Evolutionary conservation across 164 flowering plant genomes (phyloP), one percentile per base, ranked within the genome.

Genomic region (Stephania yunnanensis): DNA sequence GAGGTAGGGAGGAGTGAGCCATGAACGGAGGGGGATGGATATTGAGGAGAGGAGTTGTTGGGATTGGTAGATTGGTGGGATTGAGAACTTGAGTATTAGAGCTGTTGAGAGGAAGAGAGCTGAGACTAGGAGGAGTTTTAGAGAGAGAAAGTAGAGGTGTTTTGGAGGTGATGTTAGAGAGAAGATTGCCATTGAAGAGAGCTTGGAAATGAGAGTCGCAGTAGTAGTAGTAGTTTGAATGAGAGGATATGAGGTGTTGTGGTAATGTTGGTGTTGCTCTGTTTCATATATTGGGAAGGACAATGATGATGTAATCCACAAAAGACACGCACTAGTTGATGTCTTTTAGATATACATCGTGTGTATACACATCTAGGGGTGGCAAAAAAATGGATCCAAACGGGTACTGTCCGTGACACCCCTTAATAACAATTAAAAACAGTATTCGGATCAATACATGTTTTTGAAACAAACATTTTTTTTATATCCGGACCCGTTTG

Each of bases 1-100:
- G 25, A 94, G 86, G 70, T 90, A 94, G 1, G 98, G 98, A 30
- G 95, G 98, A 15, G 76, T 73, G 11, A 94, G 85, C 86, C 88
- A 94, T 1, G 88, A 82, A 58, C 77, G 77, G 10, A 83, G 65
- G 6, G 97, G 95, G 10, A 87, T 65, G n/a, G 84, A 86, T 19
- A 25, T 0, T 25, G 25, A 25, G 25, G 76, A 73, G 46, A 75
- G 46, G 0, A 86, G 68, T 68, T 89, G 83, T 1, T 83, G 80
- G 70, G 89, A 84, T 2, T 83, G 80, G 0, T 76, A 15, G 0
- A 88, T 46, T 8, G 79, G 70, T 0, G 94, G 93, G 1, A 79
- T 77, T 0, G 81, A 83, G 68, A 83, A 55, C 75, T 86, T 88
- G 15, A 92, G 70, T 44, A 80, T 22, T 52, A 89, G 50, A 0